phyloP scores from a whole-genome alignment of 2,329 filamentous ascomycete species.

The Aspergillus chevalieri region DNA sequence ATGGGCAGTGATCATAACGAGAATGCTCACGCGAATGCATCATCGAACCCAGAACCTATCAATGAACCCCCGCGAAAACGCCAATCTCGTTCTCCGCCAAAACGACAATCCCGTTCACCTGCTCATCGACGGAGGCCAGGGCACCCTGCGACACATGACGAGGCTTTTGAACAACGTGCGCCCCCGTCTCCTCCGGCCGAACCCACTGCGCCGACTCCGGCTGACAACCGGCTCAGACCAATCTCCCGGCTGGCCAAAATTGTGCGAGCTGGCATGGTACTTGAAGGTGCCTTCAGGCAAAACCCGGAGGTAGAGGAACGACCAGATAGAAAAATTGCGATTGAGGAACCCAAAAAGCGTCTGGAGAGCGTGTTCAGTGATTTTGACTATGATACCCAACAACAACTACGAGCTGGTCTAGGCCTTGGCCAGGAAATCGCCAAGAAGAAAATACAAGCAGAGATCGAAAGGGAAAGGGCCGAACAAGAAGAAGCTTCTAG shows the following conservation, averaged over 20 bases:
- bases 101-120: conserved; percentile 1
- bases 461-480: conserved; percentile 6
- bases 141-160: neutral
- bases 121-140: neutral
- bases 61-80: neutral
- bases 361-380: conserved; percentile 31
- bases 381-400: conserved; percentile 32
- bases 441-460: conserved; percentile 23
- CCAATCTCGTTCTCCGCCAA: neutral
- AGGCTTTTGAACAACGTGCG: neutral
- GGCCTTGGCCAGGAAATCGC: conserved; percentile 40
- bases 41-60: conserved; percentile 7
- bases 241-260: conserved; percentile 26
- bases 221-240: conserved; percentile 2
- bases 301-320: conserved; percentile 4
- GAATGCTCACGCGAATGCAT: conserved; percentile 8
- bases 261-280: conserved; percentile 32
- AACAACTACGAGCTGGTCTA: conserved; percentile 37
- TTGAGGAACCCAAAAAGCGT: conserved; percentile 20
- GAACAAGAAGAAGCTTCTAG: conserved; percentile 2
- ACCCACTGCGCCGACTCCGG: conserved; percentile 1
- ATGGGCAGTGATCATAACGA: conserved; percentile 15
- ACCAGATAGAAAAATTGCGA: conserved; percentile 5
- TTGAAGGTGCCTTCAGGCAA: conserved; percentile 28
- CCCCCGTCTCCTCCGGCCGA: neutral